Base-by-base conservation (phyloP, 345 rosid species). In the Eucalyptus regnans region DNA sequence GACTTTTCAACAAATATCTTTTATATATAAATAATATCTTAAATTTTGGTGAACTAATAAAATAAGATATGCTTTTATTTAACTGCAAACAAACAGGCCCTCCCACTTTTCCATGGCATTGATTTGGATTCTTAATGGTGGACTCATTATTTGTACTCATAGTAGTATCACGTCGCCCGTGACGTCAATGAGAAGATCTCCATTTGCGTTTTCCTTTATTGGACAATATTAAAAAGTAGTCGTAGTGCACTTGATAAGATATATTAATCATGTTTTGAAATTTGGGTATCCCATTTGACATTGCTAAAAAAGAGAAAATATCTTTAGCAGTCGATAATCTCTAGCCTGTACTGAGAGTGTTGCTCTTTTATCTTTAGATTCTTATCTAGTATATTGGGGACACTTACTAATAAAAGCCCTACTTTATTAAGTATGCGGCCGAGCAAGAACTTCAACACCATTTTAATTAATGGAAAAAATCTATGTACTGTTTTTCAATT, bases 301-400 rank as follows among this genome's bases (percentile, higher is more conserved):
- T 2, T 52, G 62, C 1, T 56, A 23, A 56, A 9, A 56, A 9
- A 18, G 6, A 56, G 6, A 18, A 18, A 0, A 22, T 56, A 56
- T 2, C 27, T 22, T 56, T 22, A 56, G 12, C 29, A 56, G 7
- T 56, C 1, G 12, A 56, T 56, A 56, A 56, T 56, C 12, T 56
- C 27, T 0, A 4, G 3, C 1, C 1, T 25, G 29, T 12, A 1
- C 10, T 25, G 62, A 56, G 1, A 56, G 12, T 56, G 9, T 23
- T 56, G 62, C 62, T 23, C 29, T 22, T 56, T 56, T 56, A 23
- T 22, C 25, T 18, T 52, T 52, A 52, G 58, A 52, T 18, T 52
- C 58, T 52, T 20, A 52, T 52, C 25, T 52, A 52, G 25, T 20
- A 52, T 52, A 52, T 52, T 52, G 4, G 25, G 58, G 58, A 52